Base-by-base conservation (phyloP, 352 stramenopile species). In the Elongisporangium senticosum region DNA sequence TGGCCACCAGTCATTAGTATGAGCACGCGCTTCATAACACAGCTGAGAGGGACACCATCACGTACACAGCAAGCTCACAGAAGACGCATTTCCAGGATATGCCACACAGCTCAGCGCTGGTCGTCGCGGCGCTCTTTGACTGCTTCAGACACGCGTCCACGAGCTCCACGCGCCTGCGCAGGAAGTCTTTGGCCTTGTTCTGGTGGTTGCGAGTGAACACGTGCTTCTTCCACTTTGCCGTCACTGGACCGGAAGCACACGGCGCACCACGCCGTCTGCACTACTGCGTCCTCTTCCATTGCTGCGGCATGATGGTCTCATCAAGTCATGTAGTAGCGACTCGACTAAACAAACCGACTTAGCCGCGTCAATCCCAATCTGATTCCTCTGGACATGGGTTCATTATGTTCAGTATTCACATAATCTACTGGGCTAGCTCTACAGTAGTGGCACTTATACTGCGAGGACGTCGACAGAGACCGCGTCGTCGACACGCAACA, bases 221-320 rank as follows among this genome's bases (percentile, higher is more conserved):
- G 62, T 92, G 83, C 59, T 85, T 86, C 51, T 63, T 68, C 78
- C 80, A 92, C 65, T 84, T n/a, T 85, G 33, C 72, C 53, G 28
- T 77, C 61, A 59, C 77, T 88, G 26, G 80, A 89, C 61, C 71
- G 74, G 24, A 78, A 70, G 62, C 79, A 92, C 20, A 80, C 67
- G 52, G 61, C 28, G 65, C 81, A 91, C 53, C 65, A 91, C 21
- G 77, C 65, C 54, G 63, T 59, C 51, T 82, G 67, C 14, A 63
- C 58, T 47, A 71, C 73, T 7, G 53, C 55, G 48, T 77, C 72
- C 43, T 56, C 48, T 49, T 58, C 51, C 33, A 43, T 43, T 17
- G 28, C 28, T 33, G 28, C 28, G 10, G 6, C 7, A 43, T 43
- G 33, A 1, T 39, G 28, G 28, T 8, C 10, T 13, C 10, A 43